phyloP scores from a whole-genome alignment of 139 green algal genomes.

The Chlamydomonas urium region DNA sequence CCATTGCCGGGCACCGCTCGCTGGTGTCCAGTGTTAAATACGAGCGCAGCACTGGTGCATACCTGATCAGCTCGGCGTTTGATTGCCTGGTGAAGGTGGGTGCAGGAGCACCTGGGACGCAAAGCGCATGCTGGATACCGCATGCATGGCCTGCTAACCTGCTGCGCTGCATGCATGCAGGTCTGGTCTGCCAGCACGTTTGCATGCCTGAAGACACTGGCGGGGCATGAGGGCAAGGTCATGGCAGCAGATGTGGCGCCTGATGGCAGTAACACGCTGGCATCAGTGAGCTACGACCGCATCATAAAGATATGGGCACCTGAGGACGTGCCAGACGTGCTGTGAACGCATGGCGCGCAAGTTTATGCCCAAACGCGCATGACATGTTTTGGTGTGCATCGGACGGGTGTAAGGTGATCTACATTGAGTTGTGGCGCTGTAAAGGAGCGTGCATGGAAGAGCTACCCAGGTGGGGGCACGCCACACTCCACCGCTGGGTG shows the following conservation, averaged over 20 bases:
- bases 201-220: slow-evolving; percentile 65
- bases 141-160: neutral
- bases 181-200: slow-evolving; percentile 61
- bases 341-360: too few relatives aligned
- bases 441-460: too few relatives aligned
- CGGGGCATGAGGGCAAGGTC: slow-evolving; percentile 91
- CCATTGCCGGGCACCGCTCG: slow-evolving; percentile 71
- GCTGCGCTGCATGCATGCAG: slow-evolving; percentile 10
- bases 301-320: slow-evolving; percentile 84
- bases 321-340: too few relatives aligned
- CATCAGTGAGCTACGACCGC: slow-evolving; percentile 73
- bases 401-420: too few relatives aligned
- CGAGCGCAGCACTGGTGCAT: slow-evolving; percentile 30
- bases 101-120: too few relatives aligned
- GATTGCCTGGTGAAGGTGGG: slow-evolving; percentile 12
- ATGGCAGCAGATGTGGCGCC: slow-evolving; percentile 70
- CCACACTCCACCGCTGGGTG: too few relatives aligned
- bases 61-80: slow-evolving; percentile 56
- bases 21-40: slow-evolving; percentile 56
- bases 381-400: too few relatives aligned
- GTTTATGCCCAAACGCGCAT: too few relatives aligned
- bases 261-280: slow-evolving; percentile 40
- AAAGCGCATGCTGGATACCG: neutral
- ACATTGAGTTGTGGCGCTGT: too few relatives aligned
- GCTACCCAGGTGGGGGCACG: too few relatives aligned